These are phyloP conservation scores for Beauveria sp. DNA, from an alignment of 2,329 filamentous ascomycete genomes.

Conservation along the genomic window DNA sequence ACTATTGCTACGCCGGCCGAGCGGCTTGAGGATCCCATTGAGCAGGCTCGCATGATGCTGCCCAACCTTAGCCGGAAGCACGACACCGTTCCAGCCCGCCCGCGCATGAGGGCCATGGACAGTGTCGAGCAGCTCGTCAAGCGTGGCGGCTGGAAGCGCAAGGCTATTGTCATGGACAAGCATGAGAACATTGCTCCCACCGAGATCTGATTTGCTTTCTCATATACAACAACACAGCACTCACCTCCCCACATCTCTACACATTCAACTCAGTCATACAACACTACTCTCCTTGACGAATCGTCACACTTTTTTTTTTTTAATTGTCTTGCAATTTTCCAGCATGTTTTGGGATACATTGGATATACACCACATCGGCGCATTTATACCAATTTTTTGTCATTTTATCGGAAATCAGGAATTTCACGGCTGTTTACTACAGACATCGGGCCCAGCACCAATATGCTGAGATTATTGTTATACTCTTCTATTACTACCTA, in stretches of 20 bases:
- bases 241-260: not conserved
- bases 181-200: conserved; percentile 18
- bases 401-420: not conserved
- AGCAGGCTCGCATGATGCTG: conserved; percentile 17
- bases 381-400: conserved; percentile 8
- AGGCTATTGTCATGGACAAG: conserved; percentile 32
- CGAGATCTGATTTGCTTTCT: not conserved
- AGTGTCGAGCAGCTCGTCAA: conserved; percentile 34
- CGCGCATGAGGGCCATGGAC: conserved; percentile 30
- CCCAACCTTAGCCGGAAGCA: conserved; percentile 30
- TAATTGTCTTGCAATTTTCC: not conserved
- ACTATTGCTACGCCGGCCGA: conserved; percentile 2
- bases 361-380: not conserved
- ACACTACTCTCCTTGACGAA: not conserved
- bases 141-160: conserved; percentile 36
- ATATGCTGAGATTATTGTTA: not conserved
- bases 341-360: not conserved
- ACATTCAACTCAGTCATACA: not conserved
- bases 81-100: conserved; percentile 22
- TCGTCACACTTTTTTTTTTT: not conserved
- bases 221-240: not conserved
- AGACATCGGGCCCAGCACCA: not conserved
- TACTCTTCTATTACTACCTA: not conserved
- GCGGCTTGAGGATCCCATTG: conserved; percentile 14
- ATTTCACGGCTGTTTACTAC: not conserved